Base-by-base conservation (phyloP, 2,329 filamentous ascomycete genomes). In the Hymenoscyphus linearis region DNA sequence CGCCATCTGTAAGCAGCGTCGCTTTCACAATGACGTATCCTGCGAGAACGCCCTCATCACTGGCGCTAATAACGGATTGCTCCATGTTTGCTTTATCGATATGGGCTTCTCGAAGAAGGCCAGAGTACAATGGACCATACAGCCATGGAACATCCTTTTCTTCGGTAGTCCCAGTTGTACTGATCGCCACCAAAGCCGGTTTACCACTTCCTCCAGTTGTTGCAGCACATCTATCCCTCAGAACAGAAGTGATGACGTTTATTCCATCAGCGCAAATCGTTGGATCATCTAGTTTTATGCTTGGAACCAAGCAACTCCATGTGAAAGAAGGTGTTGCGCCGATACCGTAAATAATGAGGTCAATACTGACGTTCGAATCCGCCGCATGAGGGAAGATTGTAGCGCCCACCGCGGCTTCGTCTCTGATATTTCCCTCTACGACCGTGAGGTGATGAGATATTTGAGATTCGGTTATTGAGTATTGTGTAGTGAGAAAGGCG, bases 71-170 rank as follows among this genome's bases (percentile, higher is more conserved):
- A 50, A 78, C 60, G 4, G 69, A 18, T 5, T 71, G 67, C 70
- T 83, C 80, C 78, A 81, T 80, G 26, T 68, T 72, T 55, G 68
- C 70, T 72, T 83, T 84, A 64, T 83, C 81, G 10, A 59, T 68
- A 66, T 81, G 80, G 12, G 80, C 77, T 31, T 72, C 72, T 40
- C 67, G 66, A 3, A 82, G 70, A 40, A 78, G 58, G 55, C 72
- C 64, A 9, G 74, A 69, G 66, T 82, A 83, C 10, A 83, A 62
- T 0, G 79, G 79, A 2, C 73, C 52, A 64, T 79, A 70, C 0
- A 74, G 60, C 4, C 80, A 53, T 1, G 81, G 80, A 44, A 79
- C 69, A 62, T 82, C 80, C 1, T 77, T 67, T 6, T 70, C 75
- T 10, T 69, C 62, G 25, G 67, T 74, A 52, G 81, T 73, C 36